phyloP scores from a whole-genome alignment of 2,329 filamentous ascomycete species.

The Leptosphaerulina australis region DNA sequence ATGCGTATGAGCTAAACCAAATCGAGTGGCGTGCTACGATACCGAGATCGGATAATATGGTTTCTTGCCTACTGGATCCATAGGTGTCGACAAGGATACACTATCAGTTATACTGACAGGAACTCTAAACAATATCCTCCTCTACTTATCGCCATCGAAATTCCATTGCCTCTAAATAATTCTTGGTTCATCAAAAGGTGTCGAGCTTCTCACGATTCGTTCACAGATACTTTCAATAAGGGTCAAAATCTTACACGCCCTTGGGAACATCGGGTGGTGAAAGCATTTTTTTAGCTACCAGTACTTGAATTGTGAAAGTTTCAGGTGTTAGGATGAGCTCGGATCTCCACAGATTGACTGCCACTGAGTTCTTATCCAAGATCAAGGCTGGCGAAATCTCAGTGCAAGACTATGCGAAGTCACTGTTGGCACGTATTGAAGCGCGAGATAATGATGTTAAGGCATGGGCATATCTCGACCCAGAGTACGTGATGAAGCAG shows the following conservation, averaged over 20 bases:
- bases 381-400: constrained; percentile 32
- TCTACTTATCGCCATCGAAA: too few species aligned
- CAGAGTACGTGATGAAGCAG: constrained; percentile 54
- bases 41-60: neutral
- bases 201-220: too few species aligned
- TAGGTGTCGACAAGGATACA: too few species aligned
- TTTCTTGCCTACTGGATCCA: neutral
- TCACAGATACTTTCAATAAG: too few species aligned
- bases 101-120: too few species aligned
- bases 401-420: constrained; percentile 39
- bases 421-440: constrained; percentile 36
- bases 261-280: too few species aligned
- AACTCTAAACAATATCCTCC: too few species aligned
- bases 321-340: neutral
- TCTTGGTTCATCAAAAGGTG: too few species aligned
- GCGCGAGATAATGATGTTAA: constrained; percentile 33
- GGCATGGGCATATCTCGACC: constrained; percentile 42
- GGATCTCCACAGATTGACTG: constrained; percentile 22
- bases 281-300: too few species aligned
- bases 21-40: neutral
- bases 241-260: too few species aligned
- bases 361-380: constrained; percentile 30
- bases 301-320: too few species aligned
- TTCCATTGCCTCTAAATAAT: too few species aligned
- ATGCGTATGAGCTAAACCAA: neutral